A percentile compares a stretch with the other conserved stretches of the same genome.
These are phyloP conservation scores for Penicillium nucicola DNA, from an alignment of 495 filamentous ascomycete genomes.

Conservation along the genomic window DNA sequence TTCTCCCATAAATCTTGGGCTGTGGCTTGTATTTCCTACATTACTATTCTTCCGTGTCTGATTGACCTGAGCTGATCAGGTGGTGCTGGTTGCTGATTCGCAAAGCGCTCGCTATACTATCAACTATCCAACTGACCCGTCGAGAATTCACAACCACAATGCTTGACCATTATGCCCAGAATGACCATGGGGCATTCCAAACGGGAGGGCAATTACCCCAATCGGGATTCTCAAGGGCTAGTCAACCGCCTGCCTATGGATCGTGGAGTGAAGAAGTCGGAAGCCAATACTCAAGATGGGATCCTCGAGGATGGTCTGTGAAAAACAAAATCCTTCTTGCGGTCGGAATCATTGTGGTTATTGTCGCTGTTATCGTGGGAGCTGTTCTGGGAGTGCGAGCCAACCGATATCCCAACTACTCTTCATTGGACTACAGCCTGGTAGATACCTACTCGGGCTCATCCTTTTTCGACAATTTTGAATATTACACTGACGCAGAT, in stretches of 20 bases:
- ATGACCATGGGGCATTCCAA: neutral
- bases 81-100: neutral
- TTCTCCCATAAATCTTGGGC: neutral
- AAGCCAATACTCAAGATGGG: slow-evolving; percentile 5
- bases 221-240: neutral
- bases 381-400: slow-evolving; percentile 41
- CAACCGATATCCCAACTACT: slow-evolving; percentile 44
- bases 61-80: neutral
- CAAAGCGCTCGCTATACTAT: no score
- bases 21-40: neutral
- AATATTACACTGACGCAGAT: slow-evolving; percentile 45
- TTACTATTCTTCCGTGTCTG: neutral
- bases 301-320: slow-evolving; percentile 21
- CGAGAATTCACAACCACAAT: neutral
- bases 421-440: slow-evolving; percentile 37
- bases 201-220: neutral
- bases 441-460: slow-evolving; percentile 41
- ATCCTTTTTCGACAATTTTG: slow-evolving; percentile 44
- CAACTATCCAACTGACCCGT: neutral
- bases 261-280: neutral
- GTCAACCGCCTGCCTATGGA: neutral
- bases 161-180: neutral
- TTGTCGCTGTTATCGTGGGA: slow-evolving; percentile 45
- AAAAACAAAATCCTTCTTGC: slow-evolving; percentile 19
- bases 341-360: slow-evolving; percentile 31